Conservation (phyloP, 2,329 filamentous ascomycete species). For the Helotiales sp. region DNA sequence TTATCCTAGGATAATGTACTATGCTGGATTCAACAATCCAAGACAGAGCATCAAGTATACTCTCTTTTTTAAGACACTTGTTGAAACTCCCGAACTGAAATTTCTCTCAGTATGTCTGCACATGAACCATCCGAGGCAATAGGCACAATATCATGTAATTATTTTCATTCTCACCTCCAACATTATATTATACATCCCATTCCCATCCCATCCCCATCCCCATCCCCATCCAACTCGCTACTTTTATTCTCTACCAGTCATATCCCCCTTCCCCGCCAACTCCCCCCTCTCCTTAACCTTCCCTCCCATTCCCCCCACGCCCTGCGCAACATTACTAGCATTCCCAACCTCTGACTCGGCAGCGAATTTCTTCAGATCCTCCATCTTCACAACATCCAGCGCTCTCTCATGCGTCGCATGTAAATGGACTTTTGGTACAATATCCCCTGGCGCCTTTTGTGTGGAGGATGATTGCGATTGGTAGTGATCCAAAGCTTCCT, state of each 20-base stretch:
- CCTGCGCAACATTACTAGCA: constrained; percentile 24
- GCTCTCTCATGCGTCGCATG: constrained; percentile 39
- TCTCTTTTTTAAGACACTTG: no score
- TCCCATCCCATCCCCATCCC: not conserved
- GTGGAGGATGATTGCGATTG: not conserved
- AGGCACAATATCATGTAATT: no score
- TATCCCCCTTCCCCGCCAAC: constrained; percentile 20
- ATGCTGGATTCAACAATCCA: no score
- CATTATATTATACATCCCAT: not conserved
- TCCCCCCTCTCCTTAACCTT: constrained; percentile 24
- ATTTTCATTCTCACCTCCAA: not conserved
- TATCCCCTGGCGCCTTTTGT: constrained; percentile 19
- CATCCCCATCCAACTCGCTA: not conserved
- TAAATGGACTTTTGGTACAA: constrained; percentile 37
- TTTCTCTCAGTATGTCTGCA: no score
- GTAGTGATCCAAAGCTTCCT: constrained; percentile 46
- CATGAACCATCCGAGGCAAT: no score
- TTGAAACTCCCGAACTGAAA: no score
- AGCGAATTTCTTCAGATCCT: constrained; percentile 37
- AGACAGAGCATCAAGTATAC: no score
- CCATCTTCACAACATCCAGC: constrained; percentile 35
- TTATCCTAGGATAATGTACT: no score
- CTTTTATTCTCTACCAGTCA: constrained; percentile 21
- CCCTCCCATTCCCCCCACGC: constrained; percentile 17
- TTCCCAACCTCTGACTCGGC: constrained; percentile 25